Conservation (phyloP, 768 basidiomycete species). For the Lenzites betulinus region DNA sequence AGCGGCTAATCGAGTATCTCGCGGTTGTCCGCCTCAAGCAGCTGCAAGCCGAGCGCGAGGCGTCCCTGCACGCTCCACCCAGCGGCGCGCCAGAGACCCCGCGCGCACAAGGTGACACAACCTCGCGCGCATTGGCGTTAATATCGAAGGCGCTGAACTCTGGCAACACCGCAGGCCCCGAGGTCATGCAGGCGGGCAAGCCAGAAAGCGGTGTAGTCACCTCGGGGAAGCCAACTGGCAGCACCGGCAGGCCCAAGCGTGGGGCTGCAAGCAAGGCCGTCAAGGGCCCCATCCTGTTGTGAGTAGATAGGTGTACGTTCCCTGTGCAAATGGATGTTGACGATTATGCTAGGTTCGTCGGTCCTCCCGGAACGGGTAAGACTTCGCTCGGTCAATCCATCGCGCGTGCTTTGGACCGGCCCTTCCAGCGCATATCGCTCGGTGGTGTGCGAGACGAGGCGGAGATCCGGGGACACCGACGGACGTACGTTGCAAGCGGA, state of each 20-base stretch:
- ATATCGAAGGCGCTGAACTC: slow-evolving; percentile 18
- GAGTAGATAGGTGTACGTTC: slow-evolving; percentile 18
- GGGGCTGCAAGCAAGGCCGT: slow-evolving; percentile 33
- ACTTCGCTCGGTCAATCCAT: slow-evolving; percentile 90
- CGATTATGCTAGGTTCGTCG: slow-evolving; percentile 61
- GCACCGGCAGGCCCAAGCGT: neutral
- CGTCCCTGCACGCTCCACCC: slow-evolving; percentile 12
- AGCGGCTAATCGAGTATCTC: slow-evolving; percentile 87
- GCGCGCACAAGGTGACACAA: slow-evolving; percentile 20
- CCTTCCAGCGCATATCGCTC: slow-evolving; percentile 90
- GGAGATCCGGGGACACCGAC: slow-evolving; percentile 72
- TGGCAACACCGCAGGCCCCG: slow-evolving; percentile 14
- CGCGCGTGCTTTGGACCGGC: slow-evolving; percentile 77
- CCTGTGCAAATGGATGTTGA: no score
- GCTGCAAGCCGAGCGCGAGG: slow-evolving; percentile 31
- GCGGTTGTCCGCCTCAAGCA: slow-evolving; percentile 73
- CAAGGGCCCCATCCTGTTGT: slow-evolving; percentile 77
- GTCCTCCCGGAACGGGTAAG: slow-evolving; percentile 90
- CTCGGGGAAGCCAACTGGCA: neutral
- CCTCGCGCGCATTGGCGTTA: slow-evolving; percentile 19
- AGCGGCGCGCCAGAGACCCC: slow-evolving; percentile 14
- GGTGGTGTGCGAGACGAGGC: slow-evolving; percentile 95
- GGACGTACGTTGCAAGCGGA: slow-evolving; percentile 92
- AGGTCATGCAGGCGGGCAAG: neutral
- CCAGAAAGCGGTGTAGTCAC: neutral